These are phyloP conservation scores for Thraustotheca clavata DNA, from an alignment of 352 stramenopile species.

Conservation along the genomic window DNA sequence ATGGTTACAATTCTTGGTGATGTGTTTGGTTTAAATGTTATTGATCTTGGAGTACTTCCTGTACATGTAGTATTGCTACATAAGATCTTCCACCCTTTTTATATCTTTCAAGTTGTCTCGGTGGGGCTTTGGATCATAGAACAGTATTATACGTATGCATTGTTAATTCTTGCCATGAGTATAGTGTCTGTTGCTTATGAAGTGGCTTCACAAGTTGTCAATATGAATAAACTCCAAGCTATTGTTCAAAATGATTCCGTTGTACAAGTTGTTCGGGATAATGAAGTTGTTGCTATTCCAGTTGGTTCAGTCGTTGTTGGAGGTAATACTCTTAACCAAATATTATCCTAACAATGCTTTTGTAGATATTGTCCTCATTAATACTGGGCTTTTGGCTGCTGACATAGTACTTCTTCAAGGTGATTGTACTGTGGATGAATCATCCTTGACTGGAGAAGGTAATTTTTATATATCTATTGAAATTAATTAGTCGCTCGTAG, in stretches of 20 bases:
- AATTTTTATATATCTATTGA: conserved; percentile 27
- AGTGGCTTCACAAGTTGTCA: conserved; percentile 50
- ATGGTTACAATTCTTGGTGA: conserved; percentile 30
- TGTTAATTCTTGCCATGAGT: conserved; percentile 53
- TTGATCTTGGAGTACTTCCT: conserved; percentile 41
- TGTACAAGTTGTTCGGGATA: conserved; percentile 27
- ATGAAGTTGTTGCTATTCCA: conserved; percentile 33
- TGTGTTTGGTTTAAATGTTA: conserved; percentile 48
- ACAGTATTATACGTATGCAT: conserved; percentile 57
- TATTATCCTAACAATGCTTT: not conserved
- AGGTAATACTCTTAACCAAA: not conserved
- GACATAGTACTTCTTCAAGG: conserved; percentile 55
- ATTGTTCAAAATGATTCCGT: conserved; percentile 46
- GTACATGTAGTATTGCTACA: conserved; percentile 44
- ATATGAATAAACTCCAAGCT: conserved; percentile 50
- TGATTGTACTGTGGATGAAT: conserved; percentile 62
- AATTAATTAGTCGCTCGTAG: not conserved
- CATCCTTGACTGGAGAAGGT: conserved; percentile 64
- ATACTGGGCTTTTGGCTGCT: conserved; percentile 47
- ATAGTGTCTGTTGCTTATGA: conserved; percentile 55
- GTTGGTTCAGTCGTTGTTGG: conserved; percentile 46
- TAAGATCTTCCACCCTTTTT: conserved; percentile 72
- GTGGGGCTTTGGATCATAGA: conserved; percentile 62
- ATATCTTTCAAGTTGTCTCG: conserved; percentile 67
- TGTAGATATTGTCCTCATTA: conserved; percentile 49